Base-by-base conservation (phyloP, 1,284 basidiomycete genomes). In the Xerocomus nothofagi region DNA sequence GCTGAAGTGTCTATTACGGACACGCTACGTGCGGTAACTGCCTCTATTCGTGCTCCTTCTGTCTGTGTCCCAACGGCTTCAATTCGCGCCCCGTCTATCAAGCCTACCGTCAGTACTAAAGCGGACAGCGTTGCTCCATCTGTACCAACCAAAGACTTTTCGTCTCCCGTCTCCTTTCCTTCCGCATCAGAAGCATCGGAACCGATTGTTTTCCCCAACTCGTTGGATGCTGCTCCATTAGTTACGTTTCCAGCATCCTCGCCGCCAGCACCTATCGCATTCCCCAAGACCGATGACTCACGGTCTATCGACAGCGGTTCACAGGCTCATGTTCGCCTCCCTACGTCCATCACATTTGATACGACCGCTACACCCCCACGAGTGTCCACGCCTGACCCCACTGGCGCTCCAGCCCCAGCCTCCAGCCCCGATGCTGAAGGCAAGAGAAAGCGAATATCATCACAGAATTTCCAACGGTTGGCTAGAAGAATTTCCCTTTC, bases 391-490 rank as follows among this genome's bases (percentile, higher is more conserved):
- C 84, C 88, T 7, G 86, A 88, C 60, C 77, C 78, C 3, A 47
- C 62, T 6, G 57, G 54, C 9, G 50, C 48, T 12, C 47, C 66
- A 18, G 74, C 74, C 33, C 80, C 79, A 17, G 81, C 86, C 15
- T 81, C 86, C 9, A 80, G 84, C 56, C 75, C 78, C 2, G 84
- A 86, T 3, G 62, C 77, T n/a, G 86, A 88, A 59, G 80, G 80
- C 40, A 89, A 88, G 72, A 76, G 86, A 50, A 86, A 84, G 62
- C 78, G 87, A 23, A 88, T 87, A 49, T 84, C 86, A 11, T 86
- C 87, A 21, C 88, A 91, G 67, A 91, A 91, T 61, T 87, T 91
- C 74, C 87, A 90, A 66, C 78, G 86, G 26, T 66, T 91, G 37
- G 88, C 88, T 17, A 73, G 86, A 47, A 76, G 81, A 53, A 83